Conservation (phyloP, 805 yeast species). For the Ogataea trehaloabstinens region DNA sequence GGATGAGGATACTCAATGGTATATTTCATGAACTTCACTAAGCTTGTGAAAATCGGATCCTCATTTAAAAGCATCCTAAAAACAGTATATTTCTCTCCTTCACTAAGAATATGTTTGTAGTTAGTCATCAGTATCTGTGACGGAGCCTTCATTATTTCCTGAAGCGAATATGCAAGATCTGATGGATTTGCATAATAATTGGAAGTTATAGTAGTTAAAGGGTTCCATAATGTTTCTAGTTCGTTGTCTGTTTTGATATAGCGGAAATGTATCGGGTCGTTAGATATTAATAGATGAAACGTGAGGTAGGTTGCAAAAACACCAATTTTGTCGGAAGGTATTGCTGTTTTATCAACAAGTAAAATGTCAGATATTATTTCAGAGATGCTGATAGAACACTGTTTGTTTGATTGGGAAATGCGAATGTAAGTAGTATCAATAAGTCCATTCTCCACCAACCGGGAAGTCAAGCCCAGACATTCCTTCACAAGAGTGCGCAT, state of each 20-base stretch:
- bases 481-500: neutral
- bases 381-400: constrained; percentile 6
- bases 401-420: constrained; percentile 3
- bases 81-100: constrained; percentile 14
- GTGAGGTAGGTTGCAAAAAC: constrained; percentile 16
- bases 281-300: constrained; percentile 20
- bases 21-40: constrained; percentile 28
- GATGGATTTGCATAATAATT: constrained; percentile 24
- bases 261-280: constrained; percentile 28
- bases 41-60: constrained; percentile 16
- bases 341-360: constrained; percentile 1
- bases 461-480: constrained; percentile 3
- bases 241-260: constrained; percentile 13
- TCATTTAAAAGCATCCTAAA: constrained; percentile 12
- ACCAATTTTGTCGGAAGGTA: constrained; percentile 9
- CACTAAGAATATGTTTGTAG: constrained; percentile 17
- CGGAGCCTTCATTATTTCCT: constrained; percentile 15
- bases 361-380: constrained; percentile 7
- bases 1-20: constrained; percentile 33
- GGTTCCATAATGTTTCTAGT: constrained; percentile 17
- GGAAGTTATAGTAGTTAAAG: constrained; percentile 17
- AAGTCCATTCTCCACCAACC: neutral
- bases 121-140: constrained; percentile 8
- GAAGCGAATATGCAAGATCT: constrained; percentile 19
- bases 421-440: constrained; percentile 2